Evolutionary conservation across 192 early-diverging fungal species (phyloP).

Genomic region (Geranomyces michiganensis): DNA sequence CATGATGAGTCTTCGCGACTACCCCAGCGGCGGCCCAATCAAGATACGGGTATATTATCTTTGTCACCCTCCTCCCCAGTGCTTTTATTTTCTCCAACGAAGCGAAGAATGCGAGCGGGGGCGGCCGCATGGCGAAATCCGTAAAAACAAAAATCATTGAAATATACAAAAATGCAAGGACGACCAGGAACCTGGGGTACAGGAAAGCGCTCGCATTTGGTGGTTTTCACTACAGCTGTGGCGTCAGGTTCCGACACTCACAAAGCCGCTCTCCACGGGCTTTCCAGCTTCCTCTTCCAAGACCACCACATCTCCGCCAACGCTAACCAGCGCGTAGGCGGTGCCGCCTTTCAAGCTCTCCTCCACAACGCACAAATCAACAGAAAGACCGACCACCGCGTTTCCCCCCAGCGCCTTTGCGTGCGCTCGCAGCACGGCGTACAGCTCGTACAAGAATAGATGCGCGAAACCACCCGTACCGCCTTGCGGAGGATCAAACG

Average conservation of each 20-base stretch:
- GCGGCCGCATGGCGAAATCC: no score
- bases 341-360: slow-evolving; percentile 70
- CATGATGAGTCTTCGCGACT: no score
- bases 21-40: no score
- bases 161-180: no score
- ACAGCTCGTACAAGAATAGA: slow-evolving; percentile 66
- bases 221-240: no score
- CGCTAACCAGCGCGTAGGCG: slow-evolving; percentile 68
- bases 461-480: slow-evolving; percentile 79
- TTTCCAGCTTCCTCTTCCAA: slow-evolving; percentile 23
- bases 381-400: slow-evolving; percentile 64
- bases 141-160: no score
- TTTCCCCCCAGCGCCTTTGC: slow-evolving; percentile 72
- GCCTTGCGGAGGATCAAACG: slow-evolving; percentile 48
- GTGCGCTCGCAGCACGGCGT: slow-evolving; percentile 69
- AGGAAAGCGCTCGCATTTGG: no score
- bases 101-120: no score
- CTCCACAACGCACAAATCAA: slow-evolving; percentile 67
- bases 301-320: slow-evolving; percentile 66
- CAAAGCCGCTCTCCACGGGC: slow-evolving; percentile 1
- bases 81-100: no score
- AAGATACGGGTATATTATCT: no score
- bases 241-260: not conserved
- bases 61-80: no score
- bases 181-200: no score